Conservation (phyloP, 257 asterid species). For the Anisodus tanguticus region DNA sequence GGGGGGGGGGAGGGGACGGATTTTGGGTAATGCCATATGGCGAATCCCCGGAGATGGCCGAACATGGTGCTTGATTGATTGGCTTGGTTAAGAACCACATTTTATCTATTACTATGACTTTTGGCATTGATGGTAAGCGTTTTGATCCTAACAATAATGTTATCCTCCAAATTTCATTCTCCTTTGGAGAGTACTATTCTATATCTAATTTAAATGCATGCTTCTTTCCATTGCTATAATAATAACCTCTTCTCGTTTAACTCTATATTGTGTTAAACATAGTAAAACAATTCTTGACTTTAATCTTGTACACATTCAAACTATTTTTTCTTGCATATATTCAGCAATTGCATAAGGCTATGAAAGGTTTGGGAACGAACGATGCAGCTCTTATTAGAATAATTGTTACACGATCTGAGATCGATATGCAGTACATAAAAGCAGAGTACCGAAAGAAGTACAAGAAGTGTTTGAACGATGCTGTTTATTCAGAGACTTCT, state of each 20-base stretch:
- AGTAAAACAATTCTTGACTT: not conserved
- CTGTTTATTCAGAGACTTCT: slow-evolving; percentile 73
- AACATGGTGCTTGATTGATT: not conserved
- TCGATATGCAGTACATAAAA: slow-evolving; percentile 84
- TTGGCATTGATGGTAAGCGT: too few relatives aligned
- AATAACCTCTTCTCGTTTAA: not conserved
- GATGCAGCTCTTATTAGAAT: slow-evolving; percentile 70
- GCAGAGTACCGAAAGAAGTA: slow-evolving; percentile 78
- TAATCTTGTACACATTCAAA: not conserved
- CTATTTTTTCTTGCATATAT: not conserved
- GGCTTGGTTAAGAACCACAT: not conserved
- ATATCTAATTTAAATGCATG: not conserved
- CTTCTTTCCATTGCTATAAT: too few relatives aligned
- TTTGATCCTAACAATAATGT: not conserved
- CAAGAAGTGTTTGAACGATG: slow-evolving; percentile 69
- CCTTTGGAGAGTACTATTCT: not conserved
- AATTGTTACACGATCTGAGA: slow-evolving; percentile 85
- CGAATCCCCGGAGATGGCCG: not conserved
- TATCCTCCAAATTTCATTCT: not conserved
- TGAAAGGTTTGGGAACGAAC: slow-evolving; percentile 92
- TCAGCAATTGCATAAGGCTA: slow-evolving; percentile 75
- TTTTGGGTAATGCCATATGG: not conserved
- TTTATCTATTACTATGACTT: too few relatives aligned
- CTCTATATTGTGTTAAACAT: not conserved
- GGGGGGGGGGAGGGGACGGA: not conserved